Evolutionary conservation across 2,329 filamentous ascomycete genomes (phyloP).

Genomic region (Aureobasidium namibiae): DNA sequence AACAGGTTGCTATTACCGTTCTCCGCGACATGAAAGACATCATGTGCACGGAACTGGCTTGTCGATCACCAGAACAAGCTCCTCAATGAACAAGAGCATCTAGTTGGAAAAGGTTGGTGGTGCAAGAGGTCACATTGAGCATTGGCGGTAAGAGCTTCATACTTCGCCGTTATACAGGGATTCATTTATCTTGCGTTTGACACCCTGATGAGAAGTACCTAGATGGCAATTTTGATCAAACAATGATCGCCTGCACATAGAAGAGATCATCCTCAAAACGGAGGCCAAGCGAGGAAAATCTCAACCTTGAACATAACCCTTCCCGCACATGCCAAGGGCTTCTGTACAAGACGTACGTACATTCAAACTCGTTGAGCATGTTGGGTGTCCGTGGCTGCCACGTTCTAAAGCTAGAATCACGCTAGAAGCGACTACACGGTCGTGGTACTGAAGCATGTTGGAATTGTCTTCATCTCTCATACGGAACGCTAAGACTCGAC

Average conservation of each 20-base stretch:
- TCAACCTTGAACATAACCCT: background rate
- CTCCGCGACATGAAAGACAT: background rate
- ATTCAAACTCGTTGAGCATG: background rate
- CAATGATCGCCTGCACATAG: background rate
- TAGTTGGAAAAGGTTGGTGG: background rate
- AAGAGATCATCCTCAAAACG: background rate
- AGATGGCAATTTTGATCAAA: background rate
- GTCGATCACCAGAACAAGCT: background rate
- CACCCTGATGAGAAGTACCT: background rate
- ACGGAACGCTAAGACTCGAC: slow-evolving; percentile 8
- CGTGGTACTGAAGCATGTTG: background rate
- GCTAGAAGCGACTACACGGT: slow-evolving; percentile 5
- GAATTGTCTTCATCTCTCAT: slow-evolving; percentile 2
- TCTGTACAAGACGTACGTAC: background rate
- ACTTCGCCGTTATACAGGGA: background rate
- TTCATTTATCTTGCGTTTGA: background rate
- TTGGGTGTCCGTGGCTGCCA: slow-evolving; percentile 2
- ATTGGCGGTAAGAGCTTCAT: background rate
- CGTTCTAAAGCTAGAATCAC: slow-evolving; percentile 9
- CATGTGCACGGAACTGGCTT: background rate
- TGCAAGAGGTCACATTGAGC: background rate
- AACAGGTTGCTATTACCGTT: background rate
- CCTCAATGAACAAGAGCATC: background rate
- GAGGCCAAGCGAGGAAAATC: background rate
- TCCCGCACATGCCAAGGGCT: background rate